phyloP scores from a whole-genome alignment of 805 yeast species.

The Kuraishia ogatae region DNA sequence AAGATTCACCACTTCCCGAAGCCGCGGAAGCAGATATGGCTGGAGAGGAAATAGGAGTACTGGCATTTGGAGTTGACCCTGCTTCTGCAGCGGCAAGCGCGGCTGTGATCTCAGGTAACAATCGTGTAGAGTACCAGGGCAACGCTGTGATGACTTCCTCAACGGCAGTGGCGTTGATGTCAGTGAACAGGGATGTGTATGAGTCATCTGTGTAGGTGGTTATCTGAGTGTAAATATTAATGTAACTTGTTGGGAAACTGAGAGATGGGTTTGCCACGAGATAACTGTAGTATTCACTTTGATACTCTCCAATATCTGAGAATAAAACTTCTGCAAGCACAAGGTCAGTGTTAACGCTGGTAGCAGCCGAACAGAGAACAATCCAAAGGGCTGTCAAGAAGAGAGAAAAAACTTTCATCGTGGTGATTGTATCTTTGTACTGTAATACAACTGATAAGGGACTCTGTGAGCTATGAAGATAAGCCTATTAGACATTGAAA shows the following conservation, averaged over 20 bases:
- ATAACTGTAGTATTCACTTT: neutral
- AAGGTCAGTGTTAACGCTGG: neutral
- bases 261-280: neutral
- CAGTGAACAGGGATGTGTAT: conserved; percentile 24
- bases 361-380: neutral
- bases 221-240: conserved; percentile 14
- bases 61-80: neutral
- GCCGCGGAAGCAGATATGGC: neutral
- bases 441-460: too few species aligned
- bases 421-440: neutral
- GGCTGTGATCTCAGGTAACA: conserved; percentile 10
- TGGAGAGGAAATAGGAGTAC: neutral
- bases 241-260: neutral
- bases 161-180: conserved; percentile 5
- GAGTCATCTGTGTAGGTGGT: conserved; percentile 27
- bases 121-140: conserved; percentile 26
- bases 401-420: neutral
- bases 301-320: neutral
- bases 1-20: neutral
- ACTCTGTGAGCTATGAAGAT: too few species aligned
- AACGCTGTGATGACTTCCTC: conserved; percentile 20
- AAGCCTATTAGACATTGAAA: too few species aligned
- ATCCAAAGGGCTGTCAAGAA: neutral
- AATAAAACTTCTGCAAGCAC: neutral
- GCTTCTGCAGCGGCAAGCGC: neutral